These are phyloP conservation scores for Trichoderma citrinoviride DNA, from an alignment of 2,329 filamentous ascomycete species.

Conservation along the genomic window DNA sequence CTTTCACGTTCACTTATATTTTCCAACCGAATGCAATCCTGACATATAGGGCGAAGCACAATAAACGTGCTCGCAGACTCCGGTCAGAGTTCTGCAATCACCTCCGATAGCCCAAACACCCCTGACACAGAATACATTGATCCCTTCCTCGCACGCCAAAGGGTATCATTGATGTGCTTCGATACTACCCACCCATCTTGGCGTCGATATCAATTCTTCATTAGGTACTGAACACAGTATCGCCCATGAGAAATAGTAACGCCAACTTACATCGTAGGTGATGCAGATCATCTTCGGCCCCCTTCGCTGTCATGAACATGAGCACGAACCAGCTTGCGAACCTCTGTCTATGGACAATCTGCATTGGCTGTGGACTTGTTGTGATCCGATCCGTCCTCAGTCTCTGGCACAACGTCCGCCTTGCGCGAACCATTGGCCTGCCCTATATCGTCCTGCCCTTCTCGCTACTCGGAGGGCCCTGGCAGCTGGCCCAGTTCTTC, in stretches of 20 bases:
- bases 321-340: not conserved
- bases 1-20: no score
- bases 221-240: not conserved
- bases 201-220: not conserved
- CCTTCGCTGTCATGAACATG: not conserved
- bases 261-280: not conserved
- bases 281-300: not conserved
- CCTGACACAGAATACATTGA: not conserved
- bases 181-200: not conserved
- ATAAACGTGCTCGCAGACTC: no score
- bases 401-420: not conserved
- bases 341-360: not conserved
- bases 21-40: no score
- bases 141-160: not conserved
- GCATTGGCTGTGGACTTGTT: not conserved
- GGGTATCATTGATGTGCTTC: not conserved
- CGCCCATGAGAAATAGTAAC: not conserved
- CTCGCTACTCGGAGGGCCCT: not conserved
- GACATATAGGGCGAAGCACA: no score
- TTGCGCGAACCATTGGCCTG: not conserved
- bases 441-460: not conserved
- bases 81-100: no score
- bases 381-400: not conserved
- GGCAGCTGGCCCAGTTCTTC: not conserved
- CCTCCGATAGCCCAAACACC: no score